Conservation (phyloP, 129 eudicot species). For the carrot (Daucus carota) region DNA sequence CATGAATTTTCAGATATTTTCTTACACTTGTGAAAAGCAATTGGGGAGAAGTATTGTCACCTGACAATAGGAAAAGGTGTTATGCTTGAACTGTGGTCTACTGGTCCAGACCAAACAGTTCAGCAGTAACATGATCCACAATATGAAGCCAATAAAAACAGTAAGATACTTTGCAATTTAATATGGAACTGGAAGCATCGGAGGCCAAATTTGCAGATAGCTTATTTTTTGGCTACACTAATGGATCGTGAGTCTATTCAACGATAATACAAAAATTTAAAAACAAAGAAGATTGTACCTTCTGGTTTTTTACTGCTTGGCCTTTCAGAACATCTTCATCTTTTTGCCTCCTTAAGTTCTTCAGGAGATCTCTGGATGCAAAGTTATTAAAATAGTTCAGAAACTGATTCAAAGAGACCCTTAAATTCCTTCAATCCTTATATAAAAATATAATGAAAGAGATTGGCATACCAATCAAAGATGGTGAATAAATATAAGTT, state of each 20-base stretch:
- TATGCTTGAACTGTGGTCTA: background rate
- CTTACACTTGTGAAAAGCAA: background rate
- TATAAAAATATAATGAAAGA: background rate
- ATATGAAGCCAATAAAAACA: background rate
- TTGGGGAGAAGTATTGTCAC: background rate
- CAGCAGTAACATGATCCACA: background rate
- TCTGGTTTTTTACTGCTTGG: constrained; percentile 77
- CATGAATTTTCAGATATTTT: background rate
- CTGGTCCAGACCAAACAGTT: background rate
- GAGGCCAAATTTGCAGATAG: background rate
- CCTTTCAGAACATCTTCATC: constrained; percentile 86
- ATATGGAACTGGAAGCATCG: background rate
- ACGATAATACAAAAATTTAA: background rate
- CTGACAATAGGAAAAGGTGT: background rate
- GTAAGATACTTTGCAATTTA: background rate
- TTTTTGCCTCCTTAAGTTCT: constrained; percentile 55
- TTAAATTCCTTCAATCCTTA: too few relatives aligned
- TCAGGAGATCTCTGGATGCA: constrained; percentile 48
- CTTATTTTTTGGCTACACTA: background rate
- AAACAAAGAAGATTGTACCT: constrained; percentile 29
- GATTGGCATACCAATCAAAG: background rate
- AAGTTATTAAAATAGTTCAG: background rate
- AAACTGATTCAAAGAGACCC: background rate
- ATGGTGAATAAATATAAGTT: background rate
- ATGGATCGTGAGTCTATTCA: background rate